Percentiles rank a stretch among this genome's conserved stretches.
Evolutionary conservation across 2,329 filamentous ascomycete species (phyloP).

Genomic region (Colletotrichum tabaci): DNA sequence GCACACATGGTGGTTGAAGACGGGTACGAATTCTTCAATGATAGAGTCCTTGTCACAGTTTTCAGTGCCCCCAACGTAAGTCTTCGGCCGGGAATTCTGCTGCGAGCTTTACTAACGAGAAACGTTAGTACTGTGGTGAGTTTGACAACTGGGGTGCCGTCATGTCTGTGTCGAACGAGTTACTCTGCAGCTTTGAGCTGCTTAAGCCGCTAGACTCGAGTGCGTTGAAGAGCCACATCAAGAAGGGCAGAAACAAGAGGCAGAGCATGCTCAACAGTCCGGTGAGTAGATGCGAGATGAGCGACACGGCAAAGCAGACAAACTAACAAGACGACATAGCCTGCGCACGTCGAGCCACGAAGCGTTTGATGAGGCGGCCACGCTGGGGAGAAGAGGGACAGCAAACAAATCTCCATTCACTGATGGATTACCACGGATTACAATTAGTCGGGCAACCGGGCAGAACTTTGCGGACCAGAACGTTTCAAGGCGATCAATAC

Average conservation of each 20-base stretch:
- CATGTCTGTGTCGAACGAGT: conserved; percentile 95
- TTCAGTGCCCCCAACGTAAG: conserved; percentile 97
- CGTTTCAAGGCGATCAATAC: conserved; percentile 11
- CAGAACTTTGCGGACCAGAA: conserved; percentile 22
- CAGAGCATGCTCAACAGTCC: conserved; percentile 97
- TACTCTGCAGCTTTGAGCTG: conserved; percentile 97
- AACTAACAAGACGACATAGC: conserved; percentile 57
- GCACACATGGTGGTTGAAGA: conserved; percentile 99
- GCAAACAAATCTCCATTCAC: conserved; percentile 21
- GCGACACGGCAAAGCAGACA: not conserved
- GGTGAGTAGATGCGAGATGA: conserved; percentile 69
- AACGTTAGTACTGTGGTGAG: conserved; percentile 91
- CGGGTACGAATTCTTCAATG: conserved; percentile 98
- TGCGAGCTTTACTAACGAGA: conserved; percentile 47
- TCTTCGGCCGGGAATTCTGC: conserved; percentile 45
- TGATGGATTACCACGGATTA: conserved; percentile 36
- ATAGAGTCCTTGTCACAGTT: conserved; percentile 93
- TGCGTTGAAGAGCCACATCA: conserved; percentile 97
- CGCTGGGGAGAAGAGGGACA: conserved; percentile 35
- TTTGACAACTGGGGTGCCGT: conserved; percentile 99
- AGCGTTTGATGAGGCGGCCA: conserved; percentile 59
- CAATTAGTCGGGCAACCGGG: conserved; percentile 40
- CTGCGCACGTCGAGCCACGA: conserved; percentile 69
- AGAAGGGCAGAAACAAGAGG: conserved; percentile 95
- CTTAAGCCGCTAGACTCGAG: conserved; percentile 97